Base-by-base conservation (phyloP, 1,284 basidiomycete genomes). In the Neolentinus lepideus region DNA sequence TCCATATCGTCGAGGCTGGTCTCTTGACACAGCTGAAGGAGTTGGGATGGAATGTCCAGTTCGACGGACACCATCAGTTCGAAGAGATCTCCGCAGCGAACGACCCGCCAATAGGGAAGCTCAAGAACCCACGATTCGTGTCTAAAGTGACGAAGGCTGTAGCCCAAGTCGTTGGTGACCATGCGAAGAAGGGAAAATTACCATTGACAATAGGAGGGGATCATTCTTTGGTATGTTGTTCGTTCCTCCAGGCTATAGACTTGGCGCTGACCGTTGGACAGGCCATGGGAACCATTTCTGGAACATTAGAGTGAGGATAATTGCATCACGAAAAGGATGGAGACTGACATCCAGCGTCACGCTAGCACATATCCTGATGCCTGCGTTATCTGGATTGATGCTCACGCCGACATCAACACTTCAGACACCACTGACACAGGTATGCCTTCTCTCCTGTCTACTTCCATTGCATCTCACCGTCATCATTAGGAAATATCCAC, bases 191-290 rank as follows among this genome's bases (percentile, higher is more conserved):
- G 54, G 94, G 95, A 9, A 81, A 86, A 66, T 75, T 99, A 38
- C 90, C 94, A 2, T 75, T 99, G 14, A 98, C 94, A 1, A 76
- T 99, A n/a, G 97, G 96, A 16, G 97, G 97, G 11, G 95, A 98
- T 69, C 95, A 98, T 72, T 94, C 92, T 54, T 72, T 98, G 67
- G 92, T 91, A 60, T 59, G 86, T 75, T 50, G 4, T 24, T 60
- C 6, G 12, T 29, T 25, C 22, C 47, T 26, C 22, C 8, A 11
- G 16, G 24, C 3, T 50, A 50, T 26, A 4, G 14, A 26, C 25
- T n/a, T 21, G 11, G 24, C 22, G 3, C 14, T 26, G 12, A 50
- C 12, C 47, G 8, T 25, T 29, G 3, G 22, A 25, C 24, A 93
- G 88, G 94, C 92, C 1, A 89, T 97, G 86, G 94, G 92, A 12